A percentile compares a stretch with the other conserved stretches of the same genome.
phyloP scores from a whole-genome alignment of 2,329 filamentous ascomycete species.

The Diaporthe aspalathi region DNA sequence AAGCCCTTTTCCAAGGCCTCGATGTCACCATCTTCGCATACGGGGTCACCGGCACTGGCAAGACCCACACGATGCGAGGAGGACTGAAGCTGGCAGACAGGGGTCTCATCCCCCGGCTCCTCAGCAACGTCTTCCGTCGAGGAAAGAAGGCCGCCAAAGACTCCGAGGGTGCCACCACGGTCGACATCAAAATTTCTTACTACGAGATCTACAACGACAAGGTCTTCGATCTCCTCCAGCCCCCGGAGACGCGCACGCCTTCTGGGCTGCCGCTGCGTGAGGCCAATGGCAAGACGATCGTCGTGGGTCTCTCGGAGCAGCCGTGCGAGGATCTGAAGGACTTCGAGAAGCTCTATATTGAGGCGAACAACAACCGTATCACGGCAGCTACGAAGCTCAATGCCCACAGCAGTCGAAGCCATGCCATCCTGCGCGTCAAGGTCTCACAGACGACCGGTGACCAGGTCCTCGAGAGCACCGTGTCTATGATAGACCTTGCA shows the following conservation, averaged over 20 bases:
- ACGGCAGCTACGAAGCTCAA: conserved; percentile 94
- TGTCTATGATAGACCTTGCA: conserved; percentile 93
- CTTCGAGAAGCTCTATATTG: conserved; percentile 89
- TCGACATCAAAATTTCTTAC: conserved; percentile 84
- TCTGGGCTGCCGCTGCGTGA: conserved; percentile 85
- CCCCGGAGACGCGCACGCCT: conserved; percentile 85
- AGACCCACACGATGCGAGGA: conserved; percentile 96
- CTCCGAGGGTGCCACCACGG: conserved; percentile 73
- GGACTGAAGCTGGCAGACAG: conserved; percentile 87
- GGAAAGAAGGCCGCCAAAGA: conserved; percentile 89
- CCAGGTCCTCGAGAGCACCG: conserved; percentile 79
- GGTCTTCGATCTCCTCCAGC: conserved; percentile 89
- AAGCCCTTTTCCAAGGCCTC: conserved; percentile 89
- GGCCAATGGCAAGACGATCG: conserved; percentile 86
- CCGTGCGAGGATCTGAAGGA: conserved; percentile 87
- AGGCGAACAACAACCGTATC: conserved; percentile 89
- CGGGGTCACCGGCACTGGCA: conserved; percentile 91
- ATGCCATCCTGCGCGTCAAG: conserved; percentile 92
- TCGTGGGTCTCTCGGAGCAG: conserved; percentile 86
- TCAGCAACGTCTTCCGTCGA: conserved; percentile 87
- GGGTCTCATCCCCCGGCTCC: conserved; percentile 85
- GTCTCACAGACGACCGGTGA: conserved; percentile 80
- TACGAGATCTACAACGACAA: conserved; percentile 99
- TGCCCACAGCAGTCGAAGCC: conserved; percentile 88
- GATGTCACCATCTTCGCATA: conserved; percentile 94